Evolutionary conservation across 805 yeast genomes (phyloP).

Genomic region (Zygotorulaspora danielsina): DNA sequence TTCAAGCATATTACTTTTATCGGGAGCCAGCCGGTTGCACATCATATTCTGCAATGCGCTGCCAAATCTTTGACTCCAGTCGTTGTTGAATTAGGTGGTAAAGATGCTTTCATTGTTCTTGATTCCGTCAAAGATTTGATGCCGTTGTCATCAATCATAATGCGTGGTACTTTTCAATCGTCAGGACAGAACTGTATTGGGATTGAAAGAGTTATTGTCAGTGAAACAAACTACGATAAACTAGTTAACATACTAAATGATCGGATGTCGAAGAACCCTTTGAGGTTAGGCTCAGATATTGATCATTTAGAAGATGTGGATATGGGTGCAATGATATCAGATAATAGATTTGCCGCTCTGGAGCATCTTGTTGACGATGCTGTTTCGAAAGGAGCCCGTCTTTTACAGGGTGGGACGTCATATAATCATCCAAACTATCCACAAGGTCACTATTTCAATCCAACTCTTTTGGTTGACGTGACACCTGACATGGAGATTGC

Average conservation of each 20-base stretch:
- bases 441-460: conserved; percentile 89
- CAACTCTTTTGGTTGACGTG: conserved; percentile 83
- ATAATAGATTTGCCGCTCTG: conserved; percentile 62
- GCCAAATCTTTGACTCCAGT: conserved; percentile 86
- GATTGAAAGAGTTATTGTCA: conserved; percentile 85
- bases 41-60: conserved; percentile 78
- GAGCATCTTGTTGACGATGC: conserved; percentile 71
- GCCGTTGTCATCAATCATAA: conserved; percentile 66
- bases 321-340: conserved; percentile 93
- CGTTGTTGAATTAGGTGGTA: conserved; percentile 95
- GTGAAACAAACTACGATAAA: conserved; percentile 61
- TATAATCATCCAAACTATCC: conserved; percentile 89
- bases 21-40: conserved; percentile 94
- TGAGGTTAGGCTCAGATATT: conserved; percentile 85
- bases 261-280: conserved; percentile 46
- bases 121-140: conserved; percentile 66
- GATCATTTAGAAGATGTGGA: conserved; percentile 89
- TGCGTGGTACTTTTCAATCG: conserved; percentile 96
- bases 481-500: conserved; percentile 74
- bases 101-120: conserved; percentile 83
- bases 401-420: conserved; percentile 76
- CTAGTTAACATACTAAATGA: conserved; percentile 53
- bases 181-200: conserved; percentile 99
- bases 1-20: conserved; percentile 88
- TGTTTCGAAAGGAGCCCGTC: conserved; percentile 71